phyloP scores from a whole-genome alignment of 768 basidiomycete species.

The Lyophyllum semitale region DNA sequence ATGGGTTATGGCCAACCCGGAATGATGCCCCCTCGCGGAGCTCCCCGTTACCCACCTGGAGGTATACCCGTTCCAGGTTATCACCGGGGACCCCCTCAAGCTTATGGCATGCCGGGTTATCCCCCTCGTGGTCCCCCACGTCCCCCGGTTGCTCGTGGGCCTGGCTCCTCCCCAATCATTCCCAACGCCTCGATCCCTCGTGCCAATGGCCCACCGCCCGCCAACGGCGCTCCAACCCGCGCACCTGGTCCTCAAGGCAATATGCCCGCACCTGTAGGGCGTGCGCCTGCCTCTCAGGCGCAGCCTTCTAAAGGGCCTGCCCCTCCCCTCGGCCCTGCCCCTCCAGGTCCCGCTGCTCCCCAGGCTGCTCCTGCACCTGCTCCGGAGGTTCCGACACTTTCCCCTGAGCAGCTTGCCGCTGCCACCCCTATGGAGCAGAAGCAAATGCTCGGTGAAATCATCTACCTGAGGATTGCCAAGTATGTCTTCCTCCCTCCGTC shows the following conservation, averaged over 20 bases:
- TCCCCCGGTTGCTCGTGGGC: conserved; percentile 65
- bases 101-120: conserved; percentile 72
- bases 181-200: conserved; percentile 66
- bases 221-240: conserved; percentile 56
- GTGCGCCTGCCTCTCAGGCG: conserved; percentile 42
- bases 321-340: conserved; percentile 45
- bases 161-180: conserved; percentile 70
- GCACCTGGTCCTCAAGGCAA: conserved; percentile 47
- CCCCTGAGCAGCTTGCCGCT: conserved; percentile 50
- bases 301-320: conserved; percentile 39
- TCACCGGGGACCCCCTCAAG: conserved; percentile 71
- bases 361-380: conserved; percentile 43
- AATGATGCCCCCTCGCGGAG: conserved; percentile 87
- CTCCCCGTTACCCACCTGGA: conserved; percentile 22
- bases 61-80: conserved; percentile 81
- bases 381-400: conserved; percentile 44
- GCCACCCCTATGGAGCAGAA: conserved; percentile 90
- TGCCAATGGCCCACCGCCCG: conserved; percentile 58
- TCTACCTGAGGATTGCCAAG: conserved; percentile 89
- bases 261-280: conserved; percentile 45
- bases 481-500: conserved; percentile 42
- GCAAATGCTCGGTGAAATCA: conserved; percentile 96
- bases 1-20: conserved; percentile 85
- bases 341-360: conserved; percentile 34
- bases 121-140: conserved; percentile 62